These are phyloP conservation scores for Orobanche coerulescens DNA, from an alignment of 257 asterid genomes.

Conservation along the genomic window DNA sequence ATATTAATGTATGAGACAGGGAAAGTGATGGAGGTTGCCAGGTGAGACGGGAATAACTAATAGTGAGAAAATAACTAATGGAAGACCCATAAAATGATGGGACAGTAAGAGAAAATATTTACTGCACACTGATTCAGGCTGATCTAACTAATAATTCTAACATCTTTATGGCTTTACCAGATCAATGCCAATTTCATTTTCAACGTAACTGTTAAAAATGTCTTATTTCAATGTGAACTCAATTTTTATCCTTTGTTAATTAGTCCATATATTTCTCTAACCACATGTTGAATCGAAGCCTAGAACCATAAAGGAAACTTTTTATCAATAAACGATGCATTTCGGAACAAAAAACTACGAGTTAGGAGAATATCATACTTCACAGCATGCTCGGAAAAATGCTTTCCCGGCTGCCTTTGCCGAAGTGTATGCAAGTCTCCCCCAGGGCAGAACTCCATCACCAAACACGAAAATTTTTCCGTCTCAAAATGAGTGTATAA, in stretches of 20 bases:
- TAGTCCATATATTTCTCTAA: not conserved
- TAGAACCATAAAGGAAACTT: not conserved
- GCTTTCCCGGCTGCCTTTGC: conserved; percentile 77
- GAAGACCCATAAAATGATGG: not conserved
- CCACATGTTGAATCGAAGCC: not conserved
- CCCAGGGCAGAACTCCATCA: conserved; percentile 87
- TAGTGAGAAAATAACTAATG: not conserved
- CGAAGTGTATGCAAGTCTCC: conserved; percentile 78
- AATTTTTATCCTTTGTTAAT: not conserved
- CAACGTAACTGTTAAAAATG: not conserved
- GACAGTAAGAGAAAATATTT: not conserved
- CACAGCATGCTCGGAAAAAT: conserved; percentile 77
- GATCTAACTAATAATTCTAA: not conserved
- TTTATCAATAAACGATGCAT: not conserved
- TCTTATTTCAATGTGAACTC: not conserved
- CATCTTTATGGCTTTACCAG: conserved; percentile 3
- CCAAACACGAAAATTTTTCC: conserved; percentile 72
- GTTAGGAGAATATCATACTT: conserved; percentile 43
- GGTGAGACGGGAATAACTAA: not conserved
- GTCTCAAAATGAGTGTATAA: conserved; percentile 64
- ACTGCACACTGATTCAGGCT: not conserved
- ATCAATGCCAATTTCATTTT: not conserved
- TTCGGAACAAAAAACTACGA: not conserved
- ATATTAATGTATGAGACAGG: not conserved
- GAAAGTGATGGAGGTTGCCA: not conserved